phyloP scores from a whole-genome alignment of 2,329 filamentous ascomycete species.

The Clonostachys byssicola region DNA sequence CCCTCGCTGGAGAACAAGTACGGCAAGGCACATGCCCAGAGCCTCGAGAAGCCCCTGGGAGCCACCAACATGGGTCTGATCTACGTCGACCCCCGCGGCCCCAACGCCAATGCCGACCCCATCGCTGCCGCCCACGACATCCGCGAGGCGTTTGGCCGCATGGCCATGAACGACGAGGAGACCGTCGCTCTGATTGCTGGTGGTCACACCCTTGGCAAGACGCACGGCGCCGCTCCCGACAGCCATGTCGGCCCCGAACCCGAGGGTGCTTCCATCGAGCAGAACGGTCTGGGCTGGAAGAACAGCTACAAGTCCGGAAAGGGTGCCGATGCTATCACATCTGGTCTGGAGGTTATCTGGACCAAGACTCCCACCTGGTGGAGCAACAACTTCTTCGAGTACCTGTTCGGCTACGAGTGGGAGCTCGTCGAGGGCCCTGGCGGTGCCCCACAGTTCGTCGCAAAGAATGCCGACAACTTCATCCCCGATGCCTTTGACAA shows the following conservation, averaged over 20 bases:
- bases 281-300: constrained; percentile 70
- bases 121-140: constrained; percentile 68
- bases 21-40: constrained; percentile 48
- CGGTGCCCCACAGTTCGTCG: constrained; percentile 73
- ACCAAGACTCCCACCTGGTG: constrained; percentile 72
- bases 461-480: constrained; percentile 54
- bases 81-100: constrained; percentile 72
- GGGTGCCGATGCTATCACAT: constrained; percentile 70
- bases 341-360: constrained; percentile 76
- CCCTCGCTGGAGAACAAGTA: constrained; percentile 27
- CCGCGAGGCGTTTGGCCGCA: constrained; percentile 56
- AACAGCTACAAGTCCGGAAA: constrained; percentile 63
- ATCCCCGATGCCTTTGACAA: constrained; percentile 70
- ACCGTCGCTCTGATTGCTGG: constrained; percentile 76
- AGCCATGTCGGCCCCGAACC: constrained; percentile 66
- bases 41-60: constrained; percentile 64
- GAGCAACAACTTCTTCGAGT: constrained; percentile 71
- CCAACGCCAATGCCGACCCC: constrained; percentile 67
- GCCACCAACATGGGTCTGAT: constrained; percentile 67
- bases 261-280: constrained; percentile 56
- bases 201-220: constrained; percentile 78
- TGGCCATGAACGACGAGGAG: constrained; percentile 74
- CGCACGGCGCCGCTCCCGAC: constrained; percentile 65
- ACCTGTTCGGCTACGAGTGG: constrained; percentile 77
- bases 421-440: constrained; percentile 71